A percentile compares a stretch with the other conserved stretches of the same genome.
Evolutionary conservation across 495 filamentous ascomycete genomes (phyloP).

Genomic region (Penicillium nucicola): DNA sequence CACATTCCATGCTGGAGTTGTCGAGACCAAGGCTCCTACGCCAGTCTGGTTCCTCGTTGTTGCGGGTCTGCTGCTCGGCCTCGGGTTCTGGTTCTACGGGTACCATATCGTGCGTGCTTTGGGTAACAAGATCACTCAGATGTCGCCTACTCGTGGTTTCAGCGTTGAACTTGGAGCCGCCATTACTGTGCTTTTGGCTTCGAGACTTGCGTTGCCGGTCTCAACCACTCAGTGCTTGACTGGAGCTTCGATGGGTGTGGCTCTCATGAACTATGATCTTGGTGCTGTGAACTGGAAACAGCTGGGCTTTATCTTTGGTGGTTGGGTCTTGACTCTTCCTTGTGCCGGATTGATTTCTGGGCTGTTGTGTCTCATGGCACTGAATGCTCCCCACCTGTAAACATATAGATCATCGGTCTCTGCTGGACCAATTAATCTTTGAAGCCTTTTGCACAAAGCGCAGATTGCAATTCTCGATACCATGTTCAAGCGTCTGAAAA

Average conservation of each 20-base stretch:
- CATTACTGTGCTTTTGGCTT: slow-evolving; percentile 66
- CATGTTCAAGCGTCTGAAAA: not conserved
- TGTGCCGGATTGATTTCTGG: slow-evolving; percentile 35
- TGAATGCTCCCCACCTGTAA: slow-evolving; percentile 38
- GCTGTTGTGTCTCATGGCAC: slow-evolving; percentile 33
- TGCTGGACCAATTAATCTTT: not conserved
- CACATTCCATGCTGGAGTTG: slow-evolving; percentile 46
- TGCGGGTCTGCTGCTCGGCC: slow-evolving; percentile 52
- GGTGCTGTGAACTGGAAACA: slow-evolving; percentile 38
- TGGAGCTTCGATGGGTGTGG: slow-evolving; percentile 35
- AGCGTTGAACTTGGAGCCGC: slow-evolving; percentile 68
- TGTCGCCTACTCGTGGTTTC: slow-evolving; percentile 66
- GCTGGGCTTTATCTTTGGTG: slow-evolving; percentile 30
- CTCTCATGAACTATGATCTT: slow-evolving; percentile 40
- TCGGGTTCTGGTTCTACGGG: slow-evolving; percentile 69
- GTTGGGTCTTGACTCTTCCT: slow-evolving; percentile 40
- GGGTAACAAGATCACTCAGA: slow-evolving; percentile 66
- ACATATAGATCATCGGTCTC: not conserved
- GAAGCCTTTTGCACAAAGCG: too few species aligned
- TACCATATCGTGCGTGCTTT: slow-evolving; percentile 69
- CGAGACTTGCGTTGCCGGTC: slow-evolving; percentile 47
- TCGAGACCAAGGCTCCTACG: slow-evolving; percentile 47
- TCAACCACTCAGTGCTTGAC: slow-evolving; percentile 41
- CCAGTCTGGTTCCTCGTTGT: slow-evolving; percentile 68
- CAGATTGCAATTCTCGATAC: too few species aligned